Base-by-base conservation (phyloP, 495 filamentous ascomycete genomes). In the Hypoxylon rickii region DNA sequence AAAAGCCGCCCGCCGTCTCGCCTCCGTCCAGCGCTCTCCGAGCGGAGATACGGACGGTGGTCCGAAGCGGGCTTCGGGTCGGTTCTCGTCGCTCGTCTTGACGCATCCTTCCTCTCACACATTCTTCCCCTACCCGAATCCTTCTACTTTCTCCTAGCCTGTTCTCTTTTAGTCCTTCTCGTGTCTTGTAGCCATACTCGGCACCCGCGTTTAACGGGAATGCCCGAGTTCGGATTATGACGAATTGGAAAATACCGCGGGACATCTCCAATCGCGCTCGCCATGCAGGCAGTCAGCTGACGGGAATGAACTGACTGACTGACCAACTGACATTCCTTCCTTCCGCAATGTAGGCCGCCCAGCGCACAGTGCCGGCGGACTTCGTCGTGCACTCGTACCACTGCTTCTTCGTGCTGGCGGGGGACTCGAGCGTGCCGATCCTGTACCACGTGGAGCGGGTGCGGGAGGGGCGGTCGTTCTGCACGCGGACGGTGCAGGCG, bases 351-450 rank as follows among this genome's bases (percentile, higher is more conserved):
- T 41, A 68, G 41, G 92, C 95, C 12, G 94, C 91, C 8, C 91
- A 95, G 73, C 79, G 81, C 45, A 98, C 94, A 42, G 87, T 98
- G 13, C 86, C 87, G 1, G 64, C 75, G 17, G 78, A 89, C 69
- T 96, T 96, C 75, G 79, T 85, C 55, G 81, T 92, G 38, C 93
- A 98, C 76, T 89, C 85, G 72, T 96, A 96, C 90, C 94, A 98
- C 79, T 97, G 93, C 81, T 98, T 96, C 79, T 98, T 98, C 75
- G 86, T 98, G 31, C 86, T 97, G 1, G 91, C 90, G 8, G 94
- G 93, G 21, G 86, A 92, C 67, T 76, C 85, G 6, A 83, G 87
- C 33, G 84, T 95, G 29, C 93, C 94, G 3, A 88, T 98, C 58
- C 75, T 97, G 48, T 98, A 76, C 70, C 86, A 96, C 65, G 94